A percentile compares a stretch with the other conserved stretches of the same genome.
Evolutionary conservation across 129 eudicot species (phyloP).

Genomic region (Scalesia atractyloides): DNA sequence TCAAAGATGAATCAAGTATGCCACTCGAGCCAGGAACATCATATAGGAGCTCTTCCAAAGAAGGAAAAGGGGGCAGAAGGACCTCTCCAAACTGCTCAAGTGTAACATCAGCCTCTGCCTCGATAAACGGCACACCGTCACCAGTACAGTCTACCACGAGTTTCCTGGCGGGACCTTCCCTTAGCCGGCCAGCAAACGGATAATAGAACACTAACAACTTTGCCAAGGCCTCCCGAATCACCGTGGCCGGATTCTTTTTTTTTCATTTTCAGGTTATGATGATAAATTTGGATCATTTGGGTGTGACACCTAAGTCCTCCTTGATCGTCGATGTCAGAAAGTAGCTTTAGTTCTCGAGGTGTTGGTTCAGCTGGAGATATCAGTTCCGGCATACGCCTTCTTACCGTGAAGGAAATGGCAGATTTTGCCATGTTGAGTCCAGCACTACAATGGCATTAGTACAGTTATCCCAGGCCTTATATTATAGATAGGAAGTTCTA

Average conservation of each 20-base stretch:
- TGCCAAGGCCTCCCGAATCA: conserved; percentile 60
- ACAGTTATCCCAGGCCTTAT: too few species aligned
- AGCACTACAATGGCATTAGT: too few species aligned
- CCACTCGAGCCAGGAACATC: conserved; percentile 46
- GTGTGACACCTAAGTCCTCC: conserved; percentile 81
- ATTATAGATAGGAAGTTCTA: too few species aligned
- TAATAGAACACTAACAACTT: conserved; percentile 67
- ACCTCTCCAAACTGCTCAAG: conserved; percentile 65
- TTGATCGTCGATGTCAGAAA: conserved; percentile 87
- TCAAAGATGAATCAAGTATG: conserved; percentile 49
- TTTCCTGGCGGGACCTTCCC: conserved; percentile 60
- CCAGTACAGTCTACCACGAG: conserved; percentile 66
- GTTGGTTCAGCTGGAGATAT: conserved; percentile 56
- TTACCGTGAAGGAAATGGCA: too few species aligned
- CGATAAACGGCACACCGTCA: conserved; percentile 70
- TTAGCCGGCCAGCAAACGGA: conserved; percentile 78
- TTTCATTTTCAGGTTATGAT: conserved; percentile 21
- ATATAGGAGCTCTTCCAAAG: conserved; percentile 68
- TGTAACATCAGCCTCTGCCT: conserved; percentile 79
- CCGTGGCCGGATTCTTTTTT: conserved; percentile 49
- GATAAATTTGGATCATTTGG: conserved; percentile 63
- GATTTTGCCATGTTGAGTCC: too few species aligned
- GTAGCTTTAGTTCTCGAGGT: conserved; percentile 54
- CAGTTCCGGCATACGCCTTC: too few species aligned
- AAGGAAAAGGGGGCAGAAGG: conserved; percentile 81